Evolutionary conservation across 2,329 filamentous ascomycete genomes (phyloP), one percentile per base, ranked within the genome.

Genomic region (Alternaria rosae): DNA sequence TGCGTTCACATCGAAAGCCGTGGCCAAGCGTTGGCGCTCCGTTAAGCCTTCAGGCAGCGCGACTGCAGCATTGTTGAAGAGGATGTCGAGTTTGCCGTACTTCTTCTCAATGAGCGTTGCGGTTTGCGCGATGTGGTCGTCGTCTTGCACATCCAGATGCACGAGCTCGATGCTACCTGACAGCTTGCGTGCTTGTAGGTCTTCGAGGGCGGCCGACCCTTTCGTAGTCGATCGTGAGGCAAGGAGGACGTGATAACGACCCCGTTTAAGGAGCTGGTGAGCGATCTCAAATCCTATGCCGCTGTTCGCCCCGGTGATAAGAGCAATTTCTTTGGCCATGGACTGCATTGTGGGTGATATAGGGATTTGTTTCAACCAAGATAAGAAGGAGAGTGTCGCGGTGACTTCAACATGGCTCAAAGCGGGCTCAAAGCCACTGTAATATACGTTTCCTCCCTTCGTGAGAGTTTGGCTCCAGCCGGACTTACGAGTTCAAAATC

Each of bases 231-330:
- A 70, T 20, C 74, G 73, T 6, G 70, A 64, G 10, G 67, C 61
- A 6, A 76, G 42, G 9, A 76, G 62, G 7, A 76, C 69, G 47
- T 75, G 70, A 62, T 81, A 80, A n/a, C 66, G 69, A 30, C 71
- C 73, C 38, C 75, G 67, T 4, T 78, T 66, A 9, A 82, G 77
- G 2, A 80, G 76, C 38, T 79, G 73, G 53, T 77, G 74, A 7
- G 79, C 80, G 10, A 82, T 77, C 58, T 84, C 83, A 61, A 80
- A 81, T 28, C 85, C 84, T 25, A 86, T 84, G 54, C 84, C 84
- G 55, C 78, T 79, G 66, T 83, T 86, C 21, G 78, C 82, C 8
- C 79, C 79, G 3, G 78, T 80, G 51, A 80, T 66, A 1, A 80
- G 69, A n/a, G 76, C 71, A 17, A 80, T 71, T 6, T 70, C 71